Evolutionary conservation across 75 land plant genomes (phyloP).

Genomic region (Chamaecyparis obtusa): DNA sequence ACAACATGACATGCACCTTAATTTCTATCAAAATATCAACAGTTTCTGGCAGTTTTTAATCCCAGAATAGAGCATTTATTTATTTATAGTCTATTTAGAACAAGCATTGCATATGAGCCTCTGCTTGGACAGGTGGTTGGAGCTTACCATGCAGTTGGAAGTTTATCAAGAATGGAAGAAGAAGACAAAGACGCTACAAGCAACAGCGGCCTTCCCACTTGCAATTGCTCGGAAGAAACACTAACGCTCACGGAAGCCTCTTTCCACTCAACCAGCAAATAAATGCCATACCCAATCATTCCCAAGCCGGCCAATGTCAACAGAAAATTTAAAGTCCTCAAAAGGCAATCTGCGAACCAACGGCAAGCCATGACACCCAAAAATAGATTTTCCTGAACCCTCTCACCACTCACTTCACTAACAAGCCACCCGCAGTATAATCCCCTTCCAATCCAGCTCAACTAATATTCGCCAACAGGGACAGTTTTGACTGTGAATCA

Average conservation of each 20-base stretch:
- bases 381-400: slow-evolving; percentile 8
- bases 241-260: slow-evolving; percentile 5
- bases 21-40: not conserved
- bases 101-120: not conserved
- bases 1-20: not conserved
- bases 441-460: not conserved
- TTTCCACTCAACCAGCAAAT: slow-evolving; percentile 57
- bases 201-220: slow-evolving; percentile 60
- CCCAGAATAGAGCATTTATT: not conserved
- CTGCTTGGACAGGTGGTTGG: not conserved
- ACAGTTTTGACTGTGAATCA: too few species aligned
- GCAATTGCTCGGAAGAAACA: not conserved
- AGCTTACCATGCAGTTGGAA: slow-evolving; percentile 66
- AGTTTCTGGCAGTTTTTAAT: not conserved
- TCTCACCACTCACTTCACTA: not conserved
- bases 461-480: not conserved
- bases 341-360: slow-evolving; percentile 79
- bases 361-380: slow-evolving; percentile 73
- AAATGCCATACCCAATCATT: slow-evolving; percentile 86
- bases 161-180: slow-evolving; percentile 33
- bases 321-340: slow-evolving; percentile 87
- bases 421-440: not conserved
- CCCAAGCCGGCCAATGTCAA: slow-evolving; percentile 68
- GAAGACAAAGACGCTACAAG: slow-evolving; percentile 32
- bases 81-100: not conserved